Conservation (phyloP, 225 moss, liverwort and hornwort species). For the Bryum argenteum region DNA sequence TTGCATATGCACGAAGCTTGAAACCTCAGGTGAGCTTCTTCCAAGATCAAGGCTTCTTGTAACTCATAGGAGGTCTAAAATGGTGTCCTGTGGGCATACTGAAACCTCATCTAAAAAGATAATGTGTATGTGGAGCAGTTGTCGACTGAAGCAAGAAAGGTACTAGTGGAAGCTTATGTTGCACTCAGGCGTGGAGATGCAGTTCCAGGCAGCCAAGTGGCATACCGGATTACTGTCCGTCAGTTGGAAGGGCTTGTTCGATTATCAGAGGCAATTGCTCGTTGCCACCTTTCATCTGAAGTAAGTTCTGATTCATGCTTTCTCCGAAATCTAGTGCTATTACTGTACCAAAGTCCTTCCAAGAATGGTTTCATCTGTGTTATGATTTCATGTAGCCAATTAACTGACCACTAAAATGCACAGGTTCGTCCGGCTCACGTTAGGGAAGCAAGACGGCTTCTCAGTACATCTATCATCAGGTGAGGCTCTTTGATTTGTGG, state of each 20-base stretch:
- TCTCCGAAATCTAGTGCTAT: slow-evolving; percentile 2
- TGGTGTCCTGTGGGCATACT: slow-evolving; percentile 4
- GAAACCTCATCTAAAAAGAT: slow-evolving; percentile 15
- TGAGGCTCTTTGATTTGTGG: slow-evolving; percentile 25
- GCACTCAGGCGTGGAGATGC: slow-evolving; percentile 93
- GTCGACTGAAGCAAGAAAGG: slow-evolving; percentile 69
- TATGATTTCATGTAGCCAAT: background rate
- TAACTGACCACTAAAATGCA: slow-evolving; percentile 14
- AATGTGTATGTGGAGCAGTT: slow-evolving; percentile 60
- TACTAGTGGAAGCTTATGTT: slow-evolving; percentile 89
- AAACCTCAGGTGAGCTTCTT: slow-evolving; percentile 74
- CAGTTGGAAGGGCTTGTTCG: slow-evolving; percentile 96
- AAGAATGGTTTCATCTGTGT: background rate
- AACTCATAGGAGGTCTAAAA: background rate
- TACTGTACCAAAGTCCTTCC: background rate
- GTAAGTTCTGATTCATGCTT: slow-evolving; percentile 41
- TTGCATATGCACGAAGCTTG: slow-evolving; percentile 84
- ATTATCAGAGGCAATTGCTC: slow-evolving; percentile 92
- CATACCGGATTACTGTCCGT: slow-evolving; percentile 94
- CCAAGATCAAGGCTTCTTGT: background rate
- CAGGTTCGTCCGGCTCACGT: slow-evolving; percentile 96
- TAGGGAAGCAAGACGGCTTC: slow-evolving; percentile 89
- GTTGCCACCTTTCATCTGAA: slow-evolving; percentile 74
- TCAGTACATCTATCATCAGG: slow-evolving; percentile 99
- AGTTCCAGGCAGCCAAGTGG: slow-evolving; percentile 90